Evolutionary conservation across 1,284 basidiomycete genomes (phyloP), one percentile per base, ranked within the genome.

Genomic region (Ustilago vetiveriae): DNA sequence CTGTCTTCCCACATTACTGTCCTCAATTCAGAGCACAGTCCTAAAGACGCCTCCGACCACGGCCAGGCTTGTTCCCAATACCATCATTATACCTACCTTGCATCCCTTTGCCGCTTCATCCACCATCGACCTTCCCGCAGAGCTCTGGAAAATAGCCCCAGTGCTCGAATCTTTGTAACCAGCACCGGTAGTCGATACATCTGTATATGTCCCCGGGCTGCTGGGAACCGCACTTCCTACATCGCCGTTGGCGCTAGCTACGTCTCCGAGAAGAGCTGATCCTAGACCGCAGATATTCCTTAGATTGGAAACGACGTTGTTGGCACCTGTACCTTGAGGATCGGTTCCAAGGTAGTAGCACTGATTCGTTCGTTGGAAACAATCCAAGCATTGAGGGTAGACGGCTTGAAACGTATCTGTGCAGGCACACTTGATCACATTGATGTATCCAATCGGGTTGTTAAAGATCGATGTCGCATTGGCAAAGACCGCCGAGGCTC

Each of bases 361-460:
- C 53, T 75, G 72, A 33, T 76, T 38, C 1, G 75, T 76, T 29
- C 66, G 48, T 43, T 77, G 75, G 63, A 77, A 77, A 46, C 89
- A 90, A 72, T 90, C 88, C 23, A 87, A 86, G 70, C 89, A 90
- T 83, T 90, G 88, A 27, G 88, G 88, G 76, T 86, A 89, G 13
- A 84, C 85, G 36, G 87, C 83, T 75, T 87, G 86, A 82, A 89
- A 89, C 0, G 87, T 88, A 65, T 89, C 87, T 7, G 86, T 85
- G 74, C 89, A 90, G 3, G 88, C 85, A 79, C 89, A 90, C 78
- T 87, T 85, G 77, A 90, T 88, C 30, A 88, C 84, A 22, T 67
- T 55, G 49, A 78, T 69, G 56, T 74, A 78, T 23, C 50, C 64
- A 10, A 69, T 47, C 2, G 75, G 74, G 23, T 65, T 52, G 53